Evolutionary conservation across 2,329 filamentous ascomycete species (phyloP).

Genomic region (Sclerotinia spermophila): DNA sequence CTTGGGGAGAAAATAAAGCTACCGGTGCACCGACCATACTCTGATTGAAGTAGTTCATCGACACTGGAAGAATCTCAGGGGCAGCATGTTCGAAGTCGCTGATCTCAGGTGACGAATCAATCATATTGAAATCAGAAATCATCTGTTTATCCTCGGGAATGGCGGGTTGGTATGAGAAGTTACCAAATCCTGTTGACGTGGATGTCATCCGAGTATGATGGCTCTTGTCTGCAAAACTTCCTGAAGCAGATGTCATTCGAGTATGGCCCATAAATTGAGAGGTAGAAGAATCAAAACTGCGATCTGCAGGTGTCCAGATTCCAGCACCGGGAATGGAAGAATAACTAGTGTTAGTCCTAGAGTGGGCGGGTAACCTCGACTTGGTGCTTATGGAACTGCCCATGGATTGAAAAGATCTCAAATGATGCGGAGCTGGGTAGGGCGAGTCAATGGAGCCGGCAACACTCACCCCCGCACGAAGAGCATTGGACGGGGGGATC

Average conservation of each 20-base stretch:
- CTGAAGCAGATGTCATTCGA: neutral
- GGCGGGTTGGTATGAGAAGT: neutral
- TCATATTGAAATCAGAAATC: neutral
- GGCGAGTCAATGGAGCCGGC: too few relatives aligned
- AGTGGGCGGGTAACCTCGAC: neutral
- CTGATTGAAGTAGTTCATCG: neutral
- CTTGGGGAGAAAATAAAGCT: neutral
- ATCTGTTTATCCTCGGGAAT: neutral
- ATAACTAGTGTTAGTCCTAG: neutral
- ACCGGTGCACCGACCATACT: neutral
- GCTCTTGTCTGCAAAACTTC: neutral
- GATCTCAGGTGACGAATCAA: neutral
- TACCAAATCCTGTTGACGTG: neutral
- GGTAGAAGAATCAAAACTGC: neutral
- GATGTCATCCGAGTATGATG: neutral
- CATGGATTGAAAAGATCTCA: neutral
- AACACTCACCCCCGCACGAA: neutral
- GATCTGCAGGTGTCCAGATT: neutral
- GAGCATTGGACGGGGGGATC: too few relatives aligned
- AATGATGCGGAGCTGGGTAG: neutral
- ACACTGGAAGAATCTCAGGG: neutral
- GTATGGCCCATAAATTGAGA: neutral
- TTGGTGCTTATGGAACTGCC: neutral
- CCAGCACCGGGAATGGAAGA: neutral
- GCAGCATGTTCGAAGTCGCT: neutral